phyloP scores from a whole-genome alignment of 78 protist genomes.

The Dictyostelium firmibasis region DNA sequence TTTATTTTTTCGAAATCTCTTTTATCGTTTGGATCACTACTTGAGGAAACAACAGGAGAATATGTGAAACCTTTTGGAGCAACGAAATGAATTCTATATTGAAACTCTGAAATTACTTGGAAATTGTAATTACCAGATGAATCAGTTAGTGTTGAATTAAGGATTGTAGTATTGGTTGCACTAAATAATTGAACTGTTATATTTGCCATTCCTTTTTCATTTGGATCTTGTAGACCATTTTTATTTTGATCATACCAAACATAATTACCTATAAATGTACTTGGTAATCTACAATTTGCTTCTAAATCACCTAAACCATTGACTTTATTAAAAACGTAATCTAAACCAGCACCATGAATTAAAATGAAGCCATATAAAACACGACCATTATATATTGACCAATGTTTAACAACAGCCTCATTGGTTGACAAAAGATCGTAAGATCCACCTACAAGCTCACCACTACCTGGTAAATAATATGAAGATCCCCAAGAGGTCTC shows the following conservation, averaged over 20 bases:
- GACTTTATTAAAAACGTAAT: conserved; percentile 6
- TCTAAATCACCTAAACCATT: conserved; percentile 55
- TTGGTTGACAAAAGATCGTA: conserved; percentile 25
- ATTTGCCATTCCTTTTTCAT: conserved; percentile 8
- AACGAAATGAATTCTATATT: not conserved
- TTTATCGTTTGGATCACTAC: not conserved
- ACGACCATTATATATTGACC: not conserved
- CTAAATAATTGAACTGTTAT: not conserved
- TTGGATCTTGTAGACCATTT: conserved; percentile 19
- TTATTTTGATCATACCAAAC: conserved; percentile 26
- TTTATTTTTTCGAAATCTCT: not conserved
- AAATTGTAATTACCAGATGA: not conserved
- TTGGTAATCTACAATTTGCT: conserved; percentile 5
- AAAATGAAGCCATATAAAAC: not conserved
- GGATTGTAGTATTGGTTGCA: not conserved
- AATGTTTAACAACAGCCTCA: conserved; percentile 11
- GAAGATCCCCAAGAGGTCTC: conserved; percentile 31
- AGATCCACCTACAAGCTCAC: conserved; percentile 15
- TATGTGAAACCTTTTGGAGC: not conserved
- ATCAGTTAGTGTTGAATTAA: not conserved
- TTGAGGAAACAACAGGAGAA: not conserved
- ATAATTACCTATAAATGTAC: conserved; percentile 25
- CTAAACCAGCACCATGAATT: not conserved
- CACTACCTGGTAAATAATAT: conserved; percentile 22
- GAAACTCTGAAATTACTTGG: not conserved